phyloP scores from a whole-genome alignment of 139 green algal species.

The Volvox africanus region DNA sequence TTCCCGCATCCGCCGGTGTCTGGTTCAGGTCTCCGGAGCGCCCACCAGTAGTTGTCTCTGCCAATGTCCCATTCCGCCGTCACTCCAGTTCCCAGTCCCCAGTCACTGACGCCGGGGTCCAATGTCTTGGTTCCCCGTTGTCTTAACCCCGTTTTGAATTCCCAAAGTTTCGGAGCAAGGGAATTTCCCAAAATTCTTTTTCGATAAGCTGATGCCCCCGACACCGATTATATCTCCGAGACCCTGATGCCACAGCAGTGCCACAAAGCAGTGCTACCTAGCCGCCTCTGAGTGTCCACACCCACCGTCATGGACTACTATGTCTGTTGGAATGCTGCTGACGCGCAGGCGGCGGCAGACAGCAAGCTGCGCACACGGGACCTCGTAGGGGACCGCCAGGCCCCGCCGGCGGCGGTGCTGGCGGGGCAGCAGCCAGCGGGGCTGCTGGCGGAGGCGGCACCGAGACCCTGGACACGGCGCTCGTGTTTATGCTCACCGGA shows the following conservation, averaged over 20 bases:
- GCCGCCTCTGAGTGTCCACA: background rate
- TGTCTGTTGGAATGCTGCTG: too few species aligned
- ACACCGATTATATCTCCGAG: background rate
- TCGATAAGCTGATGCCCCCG: background rate
- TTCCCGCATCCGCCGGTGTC: background rate
- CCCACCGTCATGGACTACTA: background rate
- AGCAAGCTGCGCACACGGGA: background rate
- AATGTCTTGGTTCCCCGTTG: too few species aligned
- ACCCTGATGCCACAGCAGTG: background rate
- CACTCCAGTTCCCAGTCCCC: too few species aligned
- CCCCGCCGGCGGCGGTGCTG: too few species aligned
- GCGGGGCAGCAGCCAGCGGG: background rate
- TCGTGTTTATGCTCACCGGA: constrained; percentile 29
- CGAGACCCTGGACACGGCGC: constrained; percentile 1
- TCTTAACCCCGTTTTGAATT: too few species aligned
- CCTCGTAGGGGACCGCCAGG: background rate
- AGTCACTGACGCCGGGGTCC: too few species aligned
- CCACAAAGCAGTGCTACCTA: background rate
- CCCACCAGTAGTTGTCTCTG: too few species aligned
- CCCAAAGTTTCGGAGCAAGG: too few species aligned
- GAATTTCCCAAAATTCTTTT: background rate
- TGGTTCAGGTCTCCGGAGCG: too few species aligned
- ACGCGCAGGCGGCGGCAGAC: constrained; percentile 17
- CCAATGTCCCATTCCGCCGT: too few species aligned
- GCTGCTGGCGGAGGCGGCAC: background rate